Percentiles rank a stretch among this genome's conserved stretches.
Conservation (phyloP, 495 filamentous ascomycete genomes). For the Jackrogersella minutella region DNA sequence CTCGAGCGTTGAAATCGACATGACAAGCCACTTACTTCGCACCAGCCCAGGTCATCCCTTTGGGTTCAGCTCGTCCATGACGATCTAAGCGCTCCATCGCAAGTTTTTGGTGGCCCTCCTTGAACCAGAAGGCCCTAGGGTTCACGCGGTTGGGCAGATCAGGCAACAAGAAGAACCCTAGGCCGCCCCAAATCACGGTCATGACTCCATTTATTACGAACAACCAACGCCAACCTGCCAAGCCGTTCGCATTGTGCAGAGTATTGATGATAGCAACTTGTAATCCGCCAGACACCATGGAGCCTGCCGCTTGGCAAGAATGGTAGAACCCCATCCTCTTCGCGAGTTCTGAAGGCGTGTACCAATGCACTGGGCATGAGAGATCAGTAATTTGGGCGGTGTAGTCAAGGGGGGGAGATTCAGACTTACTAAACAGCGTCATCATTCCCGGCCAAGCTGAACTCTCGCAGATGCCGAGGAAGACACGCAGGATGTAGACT, state of each 20-base stretch:
- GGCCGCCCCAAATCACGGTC: constrained; percentile 55
- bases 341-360: constrained; percentile 47
- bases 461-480: constrained; percentile 63
- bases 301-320: constrained; percentile 50
- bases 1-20: background rate
- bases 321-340: constrained; percentile 57
- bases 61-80: constrained; percentile 47
- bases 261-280: constrained; percentile 62
- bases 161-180: constrained; percentile 60
- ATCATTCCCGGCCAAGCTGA: constrained; percentile 53
- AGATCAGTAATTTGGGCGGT: background rate
- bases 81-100: constrained; percentile 46
- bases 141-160: constrained; percentile 56
- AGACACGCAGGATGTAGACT: constrained; percentile 55
- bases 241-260: constrained; percentile 56
- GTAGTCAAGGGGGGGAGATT: background rate
- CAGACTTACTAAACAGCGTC: constrained; percentile 47
- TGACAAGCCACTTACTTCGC: constrained; percentile 34
- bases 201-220: constrained; percentile 60
- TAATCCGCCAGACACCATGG: constrained; percentile 56
- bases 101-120: constrained; percentile 37
- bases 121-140: constrained; percentile 51
- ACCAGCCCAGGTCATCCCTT: constrained; percentile 49
- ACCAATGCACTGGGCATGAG: constrained; percentile 52
- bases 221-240: constrained; percentile 67